Percentiles rank a stretch among this genome's conserved stretches.
Evolutionary conservation across 2,329 filamentous ascomycete genomes (phyloP).

Genomic region (Nothopassalora personata): DNA sequence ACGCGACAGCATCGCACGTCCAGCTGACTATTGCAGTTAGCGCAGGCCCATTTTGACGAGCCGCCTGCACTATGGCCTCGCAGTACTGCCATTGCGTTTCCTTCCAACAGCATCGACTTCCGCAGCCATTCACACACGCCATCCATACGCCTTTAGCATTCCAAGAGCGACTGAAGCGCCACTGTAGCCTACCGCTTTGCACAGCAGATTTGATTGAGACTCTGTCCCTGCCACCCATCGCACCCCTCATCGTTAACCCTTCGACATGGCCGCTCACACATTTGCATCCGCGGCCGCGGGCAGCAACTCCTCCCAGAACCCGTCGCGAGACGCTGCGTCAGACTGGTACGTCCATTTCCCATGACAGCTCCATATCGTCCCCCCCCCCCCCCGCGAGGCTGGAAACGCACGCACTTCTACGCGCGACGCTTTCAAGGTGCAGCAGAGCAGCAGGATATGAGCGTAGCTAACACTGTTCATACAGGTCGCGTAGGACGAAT

Average conservation of each 20-base stretch:
- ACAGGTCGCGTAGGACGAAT: slow-evolving; percentile 59
- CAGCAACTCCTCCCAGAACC: slow-evolving; percentile 34
- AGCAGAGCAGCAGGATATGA: neutral
- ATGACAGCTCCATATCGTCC: neutral
- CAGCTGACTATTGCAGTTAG: too few relatives aligned
- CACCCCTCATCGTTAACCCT: neutral
- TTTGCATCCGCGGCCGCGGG: slow-evolving; percentile 49
- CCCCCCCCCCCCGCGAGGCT: neutral
- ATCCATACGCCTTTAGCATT: neutral
- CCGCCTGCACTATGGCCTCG: too few relatives aligned
- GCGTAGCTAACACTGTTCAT: slow-evolving; percentile 7
- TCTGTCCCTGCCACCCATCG: neutral
- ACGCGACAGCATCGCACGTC: too few relatives aligned
- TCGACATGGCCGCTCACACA: slow-evolving; percentile 39
- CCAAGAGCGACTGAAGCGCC: neutral
- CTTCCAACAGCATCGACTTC: neutral
- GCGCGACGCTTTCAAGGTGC: neutral
- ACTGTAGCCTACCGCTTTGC: neutral
- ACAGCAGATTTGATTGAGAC: neutral
- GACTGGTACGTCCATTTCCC: slow-evolving; percentile 42
- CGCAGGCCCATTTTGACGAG: neutral
- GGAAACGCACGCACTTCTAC: neutral
- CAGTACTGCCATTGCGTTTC: too few relatives aligned
- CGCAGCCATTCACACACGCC: neutral
- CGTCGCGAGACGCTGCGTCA: slow-evolving; percentile 39